These are phyloP conservation scores for Abrus precatorius DNA, from an alignment of 306 rosid species.

Conservation along the genomic window DNA sequence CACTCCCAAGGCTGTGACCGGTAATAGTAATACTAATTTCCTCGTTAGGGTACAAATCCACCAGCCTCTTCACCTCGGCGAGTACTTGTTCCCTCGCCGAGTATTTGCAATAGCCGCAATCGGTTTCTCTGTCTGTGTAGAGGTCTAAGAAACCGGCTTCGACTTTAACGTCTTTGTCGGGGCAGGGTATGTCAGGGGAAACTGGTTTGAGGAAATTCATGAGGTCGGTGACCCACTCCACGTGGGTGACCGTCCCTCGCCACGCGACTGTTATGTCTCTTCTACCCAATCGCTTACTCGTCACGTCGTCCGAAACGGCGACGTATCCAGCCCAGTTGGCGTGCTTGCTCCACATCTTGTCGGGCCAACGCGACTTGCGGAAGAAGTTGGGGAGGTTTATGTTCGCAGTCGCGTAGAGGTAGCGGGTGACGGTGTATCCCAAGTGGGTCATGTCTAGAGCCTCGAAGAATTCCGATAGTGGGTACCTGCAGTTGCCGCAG, in stretches of 20 bases:
- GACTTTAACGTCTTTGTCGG: conserved; percentile 60
- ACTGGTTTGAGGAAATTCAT: conserved; percentile 70
- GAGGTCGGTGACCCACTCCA: conserved; percentile 84
- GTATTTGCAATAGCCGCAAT: conserved; percentile 64
- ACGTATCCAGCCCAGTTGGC: conserved; percentile 89
- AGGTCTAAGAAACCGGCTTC: conserved; percentile 83
- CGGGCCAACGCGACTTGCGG: conserved; percentile 71
- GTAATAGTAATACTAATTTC: conserved; percentile 76
- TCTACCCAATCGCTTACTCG: conserved; percentile 58
- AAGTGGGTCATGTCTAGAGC: conserved; percentile 34
- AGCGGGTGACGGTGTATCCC: conserved; percentile 67
- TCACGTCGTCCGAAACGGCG: conserved; percentile 69
- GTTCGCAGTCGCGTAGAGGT: conserved; percentile 74
- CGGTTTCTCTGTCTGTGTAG: conserved; percentile 64
- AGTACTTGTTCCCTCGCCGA: conserved; percentile 82
- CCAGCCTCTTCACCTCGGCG: conserved; percentile 62
- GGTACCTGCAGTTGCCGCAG: conserved; percentile 76
- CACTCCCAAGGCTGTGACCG: conserved; percentile 86
- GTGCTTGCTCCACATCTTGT: conserved; percentile 67
- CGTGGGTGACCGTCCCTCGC: conserved; percentile 84
- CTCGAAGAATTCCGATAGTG: conserved; percentile 45
- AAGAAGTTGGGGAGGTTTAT: conserved; percentile 65
- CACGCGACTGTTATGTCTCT: conserved; percentile 75
- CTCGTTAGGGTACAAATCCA: conserved; percentile 57
- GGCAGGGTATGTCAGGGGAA: conserved; percentile 58